Evolutionary conservation across 345 rosid genomes (phyloP).

Genomic region (Citrus maxima): DNA sequence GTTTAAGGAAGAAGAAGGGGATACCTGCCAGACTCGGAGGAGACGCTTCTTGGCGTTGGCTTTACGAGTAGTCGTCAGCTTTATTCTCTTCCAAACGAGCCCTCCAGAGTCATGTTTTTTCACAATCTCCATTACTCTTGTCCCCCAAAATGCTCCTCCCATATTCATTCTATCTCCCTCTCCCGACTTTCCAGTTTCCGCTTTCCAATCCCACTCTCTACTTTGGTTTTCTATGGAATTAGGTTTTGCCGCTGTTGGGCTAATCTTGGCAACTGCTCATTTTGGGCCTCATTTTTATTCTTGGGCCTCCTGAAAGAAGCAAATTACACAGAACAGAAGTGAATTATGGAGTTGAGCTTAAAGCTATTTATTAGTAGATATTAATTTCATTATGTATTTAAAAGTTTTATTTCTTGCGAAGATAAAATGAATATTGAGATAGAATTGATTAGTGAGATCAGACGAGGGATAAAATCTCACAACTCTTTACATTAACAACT

Average conservation of each 20-base stretch:
- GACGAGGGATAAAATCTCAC: too few relatives aligned
- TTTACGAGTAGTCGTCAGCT: conserved; percentile 88
- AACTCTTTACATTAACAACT: too few relatives aligned
- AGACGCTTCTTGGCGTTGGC: conserved; percentile 97
- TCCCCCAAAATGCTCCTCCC: conserved; percentile 77
- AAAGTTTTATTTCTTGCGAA: too few relatives aligned
- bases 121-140: conserved; percentile 85
- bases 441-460: too few relatives aligned
- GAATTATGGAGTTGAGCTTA: too few relatives aligned
- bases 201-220: not conserved
- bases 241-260: not conserved
- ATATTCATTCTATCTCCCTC: conserved; percentile 23
- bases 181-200: not conserved
- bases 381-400: too few relatives aligned
- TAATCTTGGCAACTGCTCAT: not conserved
- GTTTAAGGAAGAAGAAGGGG: not conserved
- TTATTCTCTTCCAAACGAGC: conserved; percentile 91
- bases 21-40: conserved; percentile 94
- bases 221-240: not conserved
- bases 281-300: not conserved
- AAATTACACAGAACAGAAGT: too few relatives aligned
- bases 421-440: too few relatives aligned
- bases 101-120: conserved; percentile 93
- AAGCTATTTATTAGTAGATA: too few relatives aligned
- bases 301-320: too few relatives aligned